Evolutionary conservation across 2,329 filamentous ascomycete genomes (phyloP), one percentile per base, ranked within the genome.

Genomic region (Trichoderma atroviride): DNA sequence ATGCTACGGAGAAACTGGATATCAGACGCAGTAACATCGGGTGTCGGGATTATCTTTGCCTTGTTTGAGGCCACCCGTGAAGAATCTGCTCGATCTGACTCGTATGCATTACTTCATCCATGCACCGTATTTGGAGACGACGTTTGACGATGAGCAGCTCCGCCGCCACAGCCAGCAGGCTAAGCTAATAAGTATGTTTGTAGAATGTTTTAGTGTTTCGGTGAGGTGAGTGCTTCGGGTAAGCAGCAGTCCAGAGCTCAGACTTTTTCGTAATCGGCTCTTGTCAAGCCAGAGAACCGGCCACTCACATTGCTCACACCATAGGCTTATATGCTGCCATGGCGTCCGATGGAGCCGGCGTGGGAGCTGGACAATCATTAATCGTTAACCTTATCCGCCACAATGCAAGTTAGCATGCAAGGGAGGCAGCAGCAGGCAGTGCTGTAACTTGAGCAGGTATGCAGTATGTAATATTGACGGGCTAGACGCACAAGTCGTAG

Each of bases 261-360:
- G 43, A 50, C 29, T 35, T 50, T 50, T 50, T 64, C 61, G 61
- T 43, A 55, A 43, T 64, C 61, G 61, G 61, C 47, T 53, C 43
- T 43, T 40, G 61, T 52, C 56, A 24, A 56, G 33, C 61, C 33
- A 19, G 53, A 33, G 27, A 19, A 16, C 40, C 19, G 53, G n/a
- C 53, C 24, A 24, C 55, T 58, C 19, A 11, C 55, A 24, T 58
- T 58, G 31, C 31, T 37, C 22, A 35, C 62, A 9, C 19, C 13
- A 22, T 27, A 33, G 29, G 6, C 29, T 7, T 33, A 50, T 47
- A 43, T n/a, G 16, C 40, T 53, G 47, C 37, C 35, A 27, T 50
- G 63, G 63, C 55, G 63, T 55, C 55, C 29, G 55, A 67, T 67
- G 55, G 63, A 67, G 37, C 63, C 22, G 57, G 63, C 40, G 27